Conservation (phyloP, 345 rosid genomes). For the Durio zibethinus region DNA sequence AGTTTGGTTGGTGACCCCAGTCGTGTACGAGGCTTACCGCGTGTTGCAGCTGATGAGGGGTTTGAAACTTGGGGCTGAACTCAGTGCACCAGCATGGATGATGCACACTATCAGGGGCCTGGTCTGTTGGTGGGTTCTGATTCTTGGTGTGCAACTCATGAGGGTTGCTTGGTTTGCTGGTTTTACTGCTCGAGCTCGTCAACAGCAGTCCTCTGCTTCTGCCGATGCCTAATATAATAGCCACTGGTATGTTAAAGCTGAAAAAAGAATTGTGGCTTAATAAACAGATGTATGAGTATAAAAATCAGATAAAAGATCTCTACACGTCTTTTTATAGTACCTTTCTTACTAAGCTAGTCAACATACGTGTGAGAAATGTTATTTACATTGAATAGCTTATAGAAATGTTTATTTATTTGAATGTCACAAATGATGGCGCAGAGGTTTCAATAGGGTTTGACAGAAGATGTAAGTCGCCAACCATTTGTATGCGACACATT, state of each 20-base stretch:
- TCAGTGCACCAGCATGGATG: conserved; percentile 73
- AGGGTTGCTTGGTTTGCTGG: conserved; percentile 98
- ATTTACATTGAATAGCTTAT: background rate
- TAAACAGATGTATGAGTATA: background rate
- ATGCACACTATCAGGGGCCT: conserved; percentile 73
- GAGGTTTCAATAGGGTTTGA: background rate
- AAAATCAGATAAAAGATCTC: background rate
- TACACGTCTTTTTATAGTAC: background rate
- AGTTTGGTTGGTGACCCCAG: conserved; percentile 87
- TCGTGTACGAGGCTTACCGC: conserved; percentile 82
- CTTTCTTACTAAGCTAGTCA: background rate
- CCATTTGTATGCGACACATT: background rate
- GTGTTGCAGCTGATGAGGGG: conserved; percentile 86
- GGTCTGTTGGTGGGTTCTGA: conserved; percentile 91
- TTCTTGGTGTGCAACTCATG: conserved; percentile 89
- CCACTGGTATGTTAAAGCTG: background rate
- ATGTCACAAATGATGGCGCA: background rate
- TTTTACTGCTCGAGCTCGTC: conserved; percentile 39
- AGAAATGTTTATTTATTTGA: background rate
- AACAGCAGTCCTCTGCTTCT: conserved; percentile 27
- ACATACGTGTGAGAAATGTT: conserved; percentile 1
- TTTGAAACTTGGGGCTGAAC: conserved; percentile 68
- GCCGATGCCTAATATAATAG: conserved; percentile 22
- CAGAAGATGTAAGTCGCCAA: background rate
- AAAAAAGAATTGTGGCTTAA: conserved; percentile 6